A percentile compares a stretch with the other conserved stretches of the same genome.
These are phyloP conservation scores for Phlyctochytrium arcticum DNA, from an alignment of 192 early-diverging fungal genomes.

Conservation along the genomic window DNA sequence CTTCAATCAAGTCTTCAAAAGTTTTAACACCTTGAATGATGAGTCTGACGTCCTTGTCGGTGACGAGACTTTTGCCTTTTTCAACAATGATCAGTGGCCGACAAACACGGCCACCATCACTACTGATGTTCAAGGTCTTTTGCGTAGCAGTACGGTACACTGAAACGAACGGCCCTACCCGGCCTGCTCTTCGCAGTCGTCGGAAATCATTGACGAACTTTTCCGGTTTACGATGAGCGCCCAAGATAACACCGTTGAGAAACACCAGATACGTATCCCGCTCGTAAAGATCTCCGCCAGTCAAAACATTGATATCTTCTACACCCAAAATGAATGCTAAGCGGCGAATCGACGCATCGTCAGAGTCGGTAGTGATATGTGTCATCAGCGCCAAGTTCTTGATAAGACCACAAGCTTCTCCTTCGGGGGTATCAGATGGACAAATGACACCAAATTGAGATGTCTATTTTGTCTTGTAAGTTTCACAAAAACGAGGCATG, in stretches of 20 bases:
- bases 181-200: conserved; percentile 76
- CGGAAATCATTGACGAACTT: conserved; percentile 88
- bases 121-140: conserved; percentile 83
- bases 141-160: conserved; percentile 82
- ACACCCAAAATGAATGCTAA: conserved; percentile 85
- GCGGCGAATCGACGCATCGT: conserved; percentile 72
- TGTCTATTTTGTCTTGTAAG: too few relatives aligned
- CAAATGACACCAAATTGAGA: conserved; percentile 98
- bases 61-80: conserved; percentile 57
- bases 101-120: conserved; percentile 94
- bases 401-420: conserved; percentile 94
- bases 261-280: conserved; percentile 78
- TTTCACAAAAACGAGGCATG: not conserved
- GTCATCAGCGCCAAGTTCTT: conserved; percentile 98
- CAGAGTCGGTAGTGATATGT: conserved; percentile 94
- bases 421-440: conserved; percentile 96
- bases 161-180: conserved; percentile 86
- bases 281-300: conserved; percentile 82
- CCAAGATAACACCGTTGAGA: conserved; percentile 91
- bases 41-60: conserved; percentile 36
- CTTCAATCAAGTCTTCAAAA: conserved; percentile 89
- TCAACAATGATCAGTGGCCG: conserved; percentile 94
- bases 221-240: conserved; percentile 74
- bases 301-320: conserved; percentile 86
- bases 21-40: conserved; percentile 50